phyloP scores from a whole-genome alignment of 108 stramenopile species.

The Nitzschia sp. region DNA sequence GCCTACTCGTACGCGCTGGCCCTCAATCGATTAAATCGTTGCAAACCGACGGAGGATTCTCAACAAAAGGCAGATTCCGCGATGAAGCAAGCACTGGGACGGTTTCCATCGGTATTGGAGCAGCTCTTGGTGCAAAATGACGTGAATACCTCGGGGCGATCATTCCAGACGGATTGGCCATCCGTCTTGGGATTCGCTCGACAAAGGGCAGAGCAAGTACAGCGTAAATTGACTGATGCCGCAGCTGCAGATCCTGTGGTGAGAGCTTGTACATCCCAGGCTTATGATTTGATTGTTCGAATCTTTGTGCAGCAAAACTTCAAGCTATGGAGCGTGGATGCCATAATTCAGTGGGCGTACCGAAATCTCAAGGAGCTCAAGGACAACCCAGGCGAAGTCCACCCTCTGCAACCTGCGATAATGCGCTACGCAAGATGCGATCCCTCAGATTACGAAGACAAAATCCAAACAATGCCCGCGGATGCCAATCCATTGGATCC shows the following conservation, averaged over 20 bases:
- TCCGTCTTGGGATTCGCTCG: constrained; percentile 27
- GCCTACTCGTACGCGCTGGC: constrained; percentile 82
- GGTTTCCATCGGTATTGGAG: constrained; percentile 47
- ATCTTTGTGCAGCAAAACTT: constrained; percentile 51
- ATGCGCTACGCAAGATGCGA: constrained; percentile 63
- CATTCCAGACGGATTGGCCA: constrained; percentile 56
- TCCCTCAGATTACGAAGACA: constrained; percentile 64
- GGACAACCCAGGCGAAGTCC: constrained; percentile 3
- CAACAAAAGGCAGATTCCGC: constrained; percentile 29
- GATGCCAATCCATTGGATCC: constrained; percentile 80
- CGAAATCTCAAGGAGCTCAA: constrained; percentile 20
- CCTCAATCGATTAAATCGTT: constrained; percentile 41
- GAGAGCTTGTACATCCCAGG: constrained; percentile 16
- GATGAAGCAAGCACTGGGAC: constrained; percentile 29
- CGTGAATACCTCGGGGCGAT: constrained; percentile 40
- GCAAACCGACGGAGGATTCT: constrained; percentile 15
- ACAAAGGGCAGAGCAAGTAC: not conserved
- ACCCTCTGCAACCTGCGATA: constrained; percentile 44
- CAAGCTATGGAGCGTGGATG: constrained; percentile 46
- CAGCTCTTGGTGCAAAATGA: constrained; percentile 41
- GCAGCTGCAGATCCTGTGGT: constrained; percentile 9
- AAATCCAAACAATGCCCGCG: constrained; percentile 66
- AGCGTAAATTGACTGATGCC: not conserved
- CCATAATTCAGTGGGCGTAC: constrained; percentile 31
- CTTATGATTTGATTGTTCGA: constrained; percentile 29